phyloP scores from a whole-genome alignment of 192 early-diverging fungal genomes.

The Coemansia reversa region DNA sequence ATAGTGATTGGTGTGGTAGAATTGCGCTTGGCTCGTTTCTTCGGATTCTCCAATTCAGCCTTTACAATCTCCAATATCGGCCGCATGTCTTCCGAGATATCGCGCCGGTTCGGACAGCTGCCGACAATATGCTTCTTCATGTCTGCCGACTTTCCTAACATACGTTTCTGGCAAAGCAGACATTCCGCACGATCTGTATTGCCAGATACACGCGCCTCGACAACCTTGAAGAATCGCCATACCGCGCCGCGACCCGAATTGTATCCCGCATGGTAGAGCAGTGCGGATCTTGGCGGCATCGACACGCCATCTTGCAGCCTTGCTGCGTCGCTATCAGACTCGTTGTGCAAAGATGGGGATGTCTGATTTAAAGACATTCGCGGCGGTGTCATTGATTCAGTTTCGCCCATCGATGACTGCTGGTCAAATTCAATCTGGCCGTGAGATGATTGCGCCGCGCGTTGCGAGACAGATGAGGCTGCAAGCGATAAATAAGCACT shows the following conservation, averaged over 20 bases:
- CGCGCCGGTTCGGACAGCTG: conserved; percentile 37
- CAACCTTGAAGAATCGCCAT: conserved; percentile 52
- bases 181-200: conserved; percentile 56
- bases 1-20: conserved; percentile 45
- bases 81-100: conserved; percentile 43
- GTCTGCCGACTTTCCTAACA: conserved; percentile 55
- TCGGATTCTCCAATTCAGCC: conserved; percentile 51
- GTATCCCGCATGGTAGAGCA: conserved; percentile 48
- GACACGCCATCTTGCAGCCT: conserved; percentile 26
- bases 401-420: conserved; percentile 15
- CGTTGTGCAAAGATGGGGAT: not conserved
- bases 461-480: not conserved
- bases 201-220: conserved; percentile 50
- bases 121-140: conserved; percentile 56
- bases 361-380: not conserved
- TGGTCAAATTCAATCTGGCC: not conserved
- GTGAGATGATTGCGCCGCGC: not conserved
- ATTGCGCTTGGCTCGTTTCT: conserved; percentile 54
- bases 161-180: conserved; percentile 50
- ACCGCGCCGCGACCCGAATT: conserved; percentile 53
- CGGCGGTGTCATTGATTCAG: conserved; percentile 21
- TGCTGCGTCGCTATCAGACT: conserved; percentile 10
- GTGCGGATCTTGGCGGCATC: conserved; percentile 41
- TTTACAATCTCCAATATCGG: conserved; percentile 50
- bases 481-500: not conserved